phyloP scores from a whole-genome alignment of 2,329 filamentous ascomycete genomes.

The Lachnellula subtilissima region DNA sequence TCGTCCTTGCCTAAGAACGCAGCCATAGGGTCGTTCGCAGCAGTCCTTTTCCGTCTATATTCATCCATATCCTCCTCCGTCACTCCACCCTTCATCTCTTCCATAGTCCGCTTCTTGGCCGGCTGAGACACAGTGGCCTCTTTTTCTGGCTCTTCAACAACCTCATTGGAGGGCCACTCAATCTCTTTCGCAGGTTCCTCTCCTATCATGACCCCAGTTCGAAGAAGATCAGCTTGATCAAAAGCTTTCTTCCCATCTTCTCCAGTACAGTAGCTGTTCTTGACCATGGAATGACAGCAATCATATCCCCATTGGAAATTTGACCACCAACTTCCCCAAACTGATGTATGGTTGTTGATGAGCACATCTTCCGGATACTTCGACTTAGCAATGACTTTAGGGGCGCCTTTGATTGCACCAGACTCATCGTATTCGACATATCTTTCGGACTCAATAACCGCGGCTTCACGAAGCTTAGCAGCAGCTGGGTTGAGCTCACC shows the following conservation, averaged over 20 bases:
- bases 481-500: conserved; percentile 56
- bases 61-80: conserved; percentile 82
- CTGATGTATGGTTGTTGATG: conserved; percentile 84
- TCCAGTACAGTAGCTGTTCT: conserved; percentile 97
- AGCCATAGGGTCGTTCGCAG: conserved; percentile 82
- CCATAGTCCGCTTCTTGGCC: conserved; percentile 66
- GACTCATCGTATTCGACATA: conserved; percentile 94
- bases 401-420: conserved; percentile 83
- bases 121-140: conserved; percentile 20
- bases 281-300: conserved; percentile 88
- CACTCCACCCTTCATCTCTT: conserved; percentile 73
- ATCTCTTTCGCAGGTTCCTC: conserved; percentile 27
- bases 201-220: conserved; percentile 38
- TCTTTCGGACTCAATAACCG: conserved; percentile 73
- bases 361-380: conserved; percentile 89
- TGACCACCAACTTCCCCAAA: conserved; percentile 98
- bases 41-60: conserved; percentile 70
- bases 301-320: conserved; percentile 94
- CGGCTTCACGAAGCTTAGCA: conserved; percentile 58
- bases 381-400: conserved; percentile 70
- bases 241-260: conserved; percentile 79
- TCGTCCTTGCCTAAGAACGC: conserved; percentile 71
- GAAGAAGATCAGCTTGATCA: conserved; percentile 65
- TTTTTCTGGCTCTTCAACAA: conserved; percentile 31
- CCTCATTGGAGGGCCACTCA: conserved; percentile 25